phyloP scores from a whole-genome alignment of 23 red algal genomes.

The Agarophyton chilense region DNA sequence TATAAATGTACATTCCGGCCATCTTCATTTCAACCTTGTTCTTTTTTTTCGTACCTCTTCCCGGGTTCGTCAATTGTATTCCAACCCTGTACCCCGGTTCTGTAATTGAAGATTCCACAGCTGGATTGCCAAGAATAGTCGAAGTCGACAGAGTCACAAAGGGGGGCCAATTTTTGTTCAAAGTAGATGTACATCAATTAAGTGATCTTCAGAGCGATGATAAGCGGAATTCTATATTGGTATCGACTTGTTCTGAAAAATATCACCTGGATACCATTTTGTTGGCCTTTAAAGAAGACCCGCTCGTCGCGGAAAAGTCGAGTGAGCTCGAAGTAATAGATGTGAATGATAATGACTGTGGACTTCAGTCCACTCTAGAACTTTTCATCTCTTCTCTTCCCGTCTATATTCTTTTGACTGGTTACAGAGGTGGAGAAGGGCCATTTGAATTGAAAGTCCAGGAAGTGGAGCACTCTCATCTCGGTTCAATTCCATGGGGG shows the following conservation, averaged over 20 bases:
- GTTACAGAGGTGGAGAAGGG: slow-evolving; percentile 22
- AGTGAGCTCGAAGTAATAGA: not conserved
- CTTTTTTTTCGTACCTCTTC: not conserved
- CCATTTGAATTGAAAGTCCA: slow-evolving; percentile 18
- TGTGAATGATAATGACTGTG: slow-evolving; percentile 47
- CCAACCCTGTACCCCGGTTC: slow-evolving; percentile 2
- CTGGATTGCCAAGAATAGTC: not conserved
- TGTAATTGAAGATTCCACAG: slow-evolving; percentile 7
- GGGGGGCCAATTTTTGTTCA: slow-evolving; percentile 27
- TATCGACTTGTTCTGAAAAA: slow-evolving; percentile 19
- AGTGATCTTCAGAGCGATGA: not conserved
- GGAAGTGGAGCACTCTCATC: not conserved
- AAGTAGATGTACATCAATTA: not conserved
- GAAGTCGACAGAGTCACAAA: not conserved
- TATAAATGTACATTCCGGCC: not conserved
- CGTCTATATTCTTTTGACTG: slow-evolving; percentile 27
- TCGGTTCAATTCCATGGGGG: slow-evolving; percentile 41
- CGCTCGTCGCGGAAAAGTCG: not conserved
- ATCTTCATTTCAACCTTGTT: not conserved
- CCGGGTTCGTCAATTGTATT: not conserved
- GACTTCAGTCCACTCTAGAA: slow-evolving; percentile 38
- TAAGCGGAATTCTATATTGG: not conserved
- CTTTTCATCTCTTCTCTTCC: not conserved
- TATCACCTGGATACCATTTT: slow-evolving; percentile 34
- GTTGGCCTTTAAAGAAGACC: not conserved